Percentiles rank a stretch among this genome's conserved stretches.
Evolutionary conservation across 2,329 filamentous ascomycete species (phyloP).

Genomic region (Fusarium oligoseptatum): DNA sequence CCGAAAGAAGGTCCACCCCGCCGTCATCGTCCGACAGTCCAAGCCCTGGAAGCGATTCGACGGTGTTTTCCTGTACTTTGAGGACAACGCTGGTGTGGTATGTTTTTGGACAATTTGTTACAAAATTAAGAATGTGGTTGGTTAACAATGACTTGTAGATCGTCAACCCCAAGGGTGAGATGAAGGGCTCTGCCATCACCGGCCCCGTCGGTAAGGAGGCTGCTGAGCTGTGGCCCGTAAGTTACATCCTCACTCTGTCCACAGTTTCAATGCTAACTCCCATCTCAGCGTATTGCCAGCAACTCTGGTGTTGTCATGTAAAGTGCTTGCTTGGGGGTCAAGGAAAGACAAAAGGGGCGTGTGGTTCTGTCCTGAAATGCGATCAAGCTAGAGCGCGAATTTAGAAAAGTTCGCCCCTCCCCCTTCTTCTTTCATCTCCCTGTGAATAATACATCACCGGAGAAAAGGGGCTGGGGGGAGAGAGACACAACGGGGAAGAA

Average conservation of each 20-base stretch:
- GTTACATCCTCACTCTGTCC: constrained; percentile 52
- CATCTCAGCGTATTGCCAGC: constrained; percentile 90
- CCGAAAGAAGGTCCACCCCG: constrained; percentile 99
- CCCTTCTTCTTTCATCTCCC: constrained; percentile 40
- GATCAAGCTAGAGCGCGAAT: constrained; percentile 51
- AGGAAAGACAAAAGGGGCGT: constrained; percentile 48
- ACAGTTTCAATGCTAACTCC: constrained; percentile 47
- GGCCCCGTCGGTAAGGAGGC: constrained; percentile 99
- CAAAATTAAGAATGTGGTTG: neutral
- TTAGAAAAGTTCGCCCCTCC: constrained; percentile 31
- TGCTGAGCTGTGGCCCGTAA: constrained; percentile 98
- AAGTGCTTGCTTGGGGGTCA: constrained; percentile 59
- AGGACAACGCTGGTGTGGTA: constrained; percentile 99
- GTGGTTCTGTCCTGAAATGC: constrained; percentile 50
- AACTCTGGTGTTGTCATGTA: constrained; percentile 99
- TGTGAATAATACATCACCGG: constrained; percentile 25
- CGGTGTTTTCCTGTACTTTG: constrained; percentile 99
- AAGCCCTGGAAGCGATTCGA: constrained; percentile 99
- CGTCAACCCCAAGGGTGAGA: constrained; percentile 99
- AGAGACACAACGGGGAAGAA: constrained; percentile 39
- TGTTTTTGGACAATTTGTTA: constrained; percentile 50
- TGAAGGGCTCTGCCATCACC: constrained; percentile 99
- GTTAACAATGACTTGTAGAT: constrained; percentile 70
- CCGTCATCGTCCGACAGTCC: constrained; percentile 97
- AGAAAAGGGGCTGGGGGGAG: constrained; percentile 18